Conservation (phyloP, 2,329 filamentous ascomycete genomes). For the Trichophyton verrucosum region DNA sequence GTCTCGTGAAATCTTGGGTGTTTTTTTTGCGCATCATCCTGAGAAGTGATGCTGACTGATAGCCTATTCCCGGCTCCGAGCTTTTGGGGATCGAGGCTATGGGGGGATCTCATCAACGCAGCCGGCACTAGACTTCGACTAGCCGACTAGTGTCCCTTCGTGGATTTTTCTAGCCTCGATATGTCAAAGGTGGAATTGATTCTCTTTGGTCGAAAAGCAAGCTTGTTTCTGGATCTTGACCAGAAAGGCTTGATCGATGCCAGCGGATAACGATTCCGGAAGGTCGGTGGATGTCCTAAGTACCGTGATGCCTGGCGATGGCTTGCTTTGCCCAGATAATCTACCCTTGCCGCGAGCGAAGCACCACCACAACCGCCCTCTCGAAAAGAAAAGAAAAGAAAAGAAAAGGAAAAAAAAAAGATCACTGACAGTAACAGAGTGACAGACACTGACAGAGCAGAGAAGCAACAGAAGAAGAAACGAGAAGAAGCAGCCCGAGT, state of each 20-base stretch:
- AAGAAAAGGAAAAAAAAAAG: background rate
- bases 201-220: background rate
- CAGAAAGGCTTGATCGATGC: background rate
- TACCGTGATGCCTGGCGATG: background rate
- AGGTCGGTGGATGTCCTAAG: background rate
- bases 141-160: background rate
- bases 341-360: background rate
- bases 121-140: background rate
- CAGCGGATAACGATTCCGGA: background rate
- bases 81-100: conserved; percentile 1
- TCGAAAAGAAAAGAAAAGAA: background rate
- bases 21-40: background rate
- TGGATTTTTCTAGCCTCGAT: background rate
- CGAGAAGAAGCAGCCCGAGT: background rate
- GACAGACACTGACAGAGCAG: background rate
- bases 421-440: background rate
- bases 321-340: background rate
- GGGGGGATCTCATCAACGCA: background rate
- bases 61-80: background rate
- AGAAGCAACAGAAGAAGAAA: background rate
- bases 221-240: background rate
- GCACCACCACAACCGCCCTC: background rate
- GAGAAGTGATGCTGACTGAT: background rate
- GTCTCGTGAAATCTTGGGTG: background rate
- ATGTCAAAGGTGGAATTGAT: background rate